Percentiles rank a stretch among this genome's conserved stretches.
Evolutionary conservation across 23 red algal genomes (phyloP).

Genomic region (Rhodosorus marinus): DNA sequence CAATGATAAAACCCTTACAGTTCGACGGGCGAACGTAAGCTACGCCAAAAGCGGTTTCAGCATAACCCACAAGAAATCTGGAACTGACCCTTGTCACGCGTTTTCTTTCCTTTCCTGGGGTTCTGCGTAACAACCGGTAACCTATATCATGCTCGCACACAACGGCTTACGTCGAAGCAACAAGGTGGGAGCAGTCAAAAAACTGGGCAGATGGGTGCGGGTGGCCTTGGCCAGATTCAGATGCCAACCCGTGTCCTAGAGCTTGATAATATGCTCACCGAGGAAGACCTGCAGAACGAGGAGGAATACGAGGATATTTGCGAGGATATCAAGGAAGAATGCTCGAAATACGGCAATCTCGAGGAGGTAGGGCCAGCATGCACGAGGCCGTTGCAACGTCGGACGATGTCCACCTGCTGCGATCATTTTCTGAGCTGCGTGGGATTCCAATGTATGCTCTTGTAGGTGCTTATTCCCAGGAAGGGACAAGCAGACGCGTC

Average conservation of each 20-base stretch:
- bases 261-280: conserved; percentile 33
- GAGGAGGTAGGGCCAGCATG: too few relatives aligned
- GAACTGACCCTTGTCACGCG: too few relatives aligned
- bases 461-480: neutral
- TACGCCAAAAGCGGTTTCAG: too few relatives aligned
- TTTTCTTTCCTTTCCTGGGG: too few relatives aligned
- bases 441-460: conserved; percentile 13
- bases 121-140: too few relatives aligned
- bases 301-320: conserved; percentile 51
- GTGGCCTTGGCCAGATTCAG: conserved; percentile 9
- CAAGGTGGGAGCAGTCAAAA: neutral
- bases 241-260: conserved; percentile 39
- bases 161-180: neutral
- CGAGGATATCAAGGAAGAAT: conserved; percentile 52
- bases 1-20: conserved; percentile 71
- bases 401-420: too few relatives aligned
- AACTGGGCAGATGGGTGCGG: neutral
- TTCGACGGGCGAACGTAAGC: conserved; percentile 28
- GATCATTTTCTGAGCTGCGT: too few relatives aligned
- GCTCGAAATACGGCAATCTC: conserved; percentile 22
- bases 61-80: too few relatives aligned
- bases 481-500: neutral
- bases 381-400: too few relatives aligned
- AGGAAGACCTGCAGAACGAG: conserved; percentile 47
- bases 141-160: neutral